phyloP scores from a whole-genome alignment of 1,139 yeast genomes.

The Hansenula lynferdii region DNA sequence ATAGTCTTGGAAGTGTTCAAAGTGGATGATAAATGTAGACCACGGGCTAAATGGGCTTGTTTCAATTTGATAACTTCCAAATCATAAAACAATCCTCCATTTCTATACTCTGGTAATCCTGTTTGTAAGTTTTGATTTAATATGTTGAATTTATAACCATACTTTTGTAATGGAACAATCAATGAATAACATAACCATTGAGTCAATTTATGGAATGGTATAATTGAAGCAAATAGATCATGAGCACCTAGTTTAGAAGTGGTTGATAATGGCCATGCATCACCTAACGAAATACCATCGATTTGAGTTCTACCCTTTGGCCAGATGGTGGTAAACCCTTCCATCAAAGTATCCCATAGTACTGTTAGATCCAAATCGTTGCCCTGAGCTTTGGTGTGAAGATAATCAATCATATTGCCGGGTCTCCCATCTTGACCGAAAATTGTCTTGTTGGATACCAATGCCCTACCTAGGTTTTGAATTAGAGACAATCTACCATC shows the following conservation, averaged over 20 bases:
- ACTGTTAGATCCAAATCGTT: conserved; percentile 34
- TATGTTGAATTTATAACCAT: conserved; percentile 36
- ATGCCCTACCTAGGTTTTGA: conserved; percentile 39
- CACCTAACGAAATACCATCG: conserved; percentile 48
- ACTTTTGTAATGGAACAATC: conserved; percentile 42
- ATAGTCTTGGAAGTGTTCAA: conserved; percentile 25
- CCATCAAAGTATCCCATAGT: conserved; percentile 49
- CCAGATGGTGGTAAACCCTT: conserved; percentile 50
- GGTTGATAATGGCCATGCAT: conserved; percentile 47
- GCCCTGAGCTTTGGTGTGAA: conserved; percentile 21
- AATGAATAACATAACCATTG: conserved; percentile 61
- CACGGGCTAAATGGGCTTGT: conserved; percentile 29
- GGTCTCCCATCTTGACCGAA: conserved; percentile 49
- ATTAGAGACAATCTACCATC: conserved; percentile 45
- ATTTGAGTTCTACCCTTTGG: conserved; percentile 49
- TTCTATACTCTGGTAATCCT: conserved; percentile 60
- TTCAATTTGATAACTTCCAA: conserved; percentile 43
- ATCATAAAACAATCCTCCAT: conserved; percentile 57
- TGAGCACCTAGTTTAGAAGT: conserved; percentile 25
- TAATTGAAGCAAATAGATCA: conserved; percentile 32
- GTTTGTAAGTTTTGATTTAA: conserved; percentile 41
- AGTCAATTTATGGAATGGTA: conserved; percentile 56
- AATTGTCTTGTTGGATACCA: conserved; percentile 29
- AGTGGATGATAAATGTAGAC: conserved; percentile 27
- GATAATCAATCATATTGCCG: conserved; percentile 47